Conservation (phyloP, 2,329 filamentous ascomycete species). For the Ramichloridium luteum region DNA sequence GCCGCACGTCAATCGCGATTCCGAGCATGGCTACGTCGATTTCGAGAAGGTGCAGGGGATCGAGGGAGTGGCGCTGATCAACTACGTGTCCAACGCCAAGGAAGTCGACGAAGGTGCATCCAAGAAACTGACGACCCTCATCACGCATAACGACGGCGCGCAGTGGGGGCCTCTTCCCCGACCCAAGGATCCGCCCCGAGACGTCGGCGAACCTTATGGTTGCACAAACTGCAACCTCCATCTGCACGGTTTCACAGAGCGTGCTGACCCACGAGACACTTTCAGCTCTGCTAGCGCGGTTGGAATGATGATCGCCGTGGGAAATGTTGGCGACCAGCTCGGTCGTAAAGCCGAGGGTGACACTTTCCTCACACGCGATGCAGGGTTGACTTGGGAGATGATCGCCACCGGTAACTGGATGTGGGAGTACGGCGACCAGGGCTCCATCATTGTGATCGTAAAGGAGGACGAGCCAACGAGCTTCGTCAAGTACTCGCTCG, state of each 20-base stretch:
- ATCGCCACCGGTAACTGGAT: slow-evolving; percentile 80
- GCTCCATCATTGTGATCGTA: slow-evolving; percentile 81
- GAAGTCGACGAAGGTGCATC: slow-evolving; percentile 48
- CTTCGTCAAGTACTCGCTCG: slow-evolving; percentile 59
- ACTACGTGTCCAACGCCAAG: slow-evolving; percentile 65
- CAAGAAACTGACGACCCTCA: slow-evolving; percentile 80
- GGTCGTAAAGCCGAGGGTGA: slow-evolving; percentile 58
- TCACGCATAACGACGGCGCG: slow-evolving; percentile 91
- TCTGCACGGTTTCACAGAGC: slow-evolving; percentile 90
- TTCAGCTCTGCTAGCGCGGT: slow-evolving; percentile 82
- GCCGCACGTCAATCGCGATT: slow-evolving; percentile 67
- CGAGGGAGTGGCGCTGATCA: slow-evolving; percentile 81
- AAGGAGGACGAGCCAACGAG: slow-evolving; percentile 57
- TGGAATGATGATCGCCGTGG: slow-evolving; percentile 79
- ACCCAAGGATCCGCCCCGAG: slow-evolving; percentile 52
- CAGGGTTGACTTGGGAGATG: slow-evolving; percentile 76
- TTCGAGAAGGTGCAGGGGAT: slow-evolving; percentile 92
- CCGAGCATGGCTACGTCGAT: slow-evolving; percentile 61
- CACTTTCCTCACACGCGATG: slow-evolving; percentile 84
- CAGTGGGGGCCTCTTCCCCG: slow-evolving; percentile 69
- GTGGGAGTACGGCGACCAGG: slow-evolving; percentile 94
- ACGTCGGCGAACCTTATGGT: slow-evolving; percentile 53
- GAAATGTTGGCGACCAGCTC: slow-evolving; percentile 73
- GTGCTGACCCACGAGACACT: slow-evolving; percentile 66
- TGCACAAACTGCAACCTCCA: slow-evolving; percentile 80